Conservation (phyloP, 1,284 basidiomycete species). For the Omphalotus olearius region DNA sequence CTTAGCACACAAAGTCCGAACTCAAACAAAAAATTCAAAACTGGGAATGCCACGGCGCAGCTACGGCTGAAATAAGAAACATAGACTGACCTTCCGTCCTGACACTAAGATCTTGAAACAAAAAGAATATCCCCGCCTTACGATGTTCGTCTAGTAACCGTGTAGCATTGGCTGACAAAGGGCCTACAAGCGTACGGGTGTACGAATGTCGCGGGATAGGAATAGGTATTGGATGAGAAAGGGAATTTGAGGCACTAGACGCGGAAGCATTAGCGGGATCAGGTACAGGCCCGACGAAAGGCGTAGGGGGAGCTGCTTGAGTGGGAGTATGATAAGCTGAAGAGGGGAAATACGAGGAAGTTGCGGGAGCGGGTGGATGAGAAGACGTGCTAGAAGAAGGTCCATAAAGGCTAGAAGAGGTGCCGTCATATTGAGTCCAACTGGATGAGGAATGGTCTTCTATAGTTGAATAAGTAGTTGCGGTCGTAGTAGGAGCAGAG, state of each 20-base stretch:
- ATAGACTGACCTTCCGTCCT: conserved; percentile 63
- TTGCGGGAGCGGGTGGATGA: not conserved
- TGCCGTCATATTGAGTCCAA: not conserved
- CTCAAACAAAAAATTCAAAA: conserved; percentile 4
- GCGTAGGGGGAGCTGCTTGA: not conserved
- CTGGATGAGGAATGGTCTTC: conserved; percentile 29
- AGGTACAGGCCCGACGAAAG: too few species aligned
- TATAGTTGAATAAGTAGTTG: conserved; percentile 22
- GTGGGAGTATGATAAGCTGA: not conserved
- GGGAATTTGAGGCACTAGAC: not conserved
- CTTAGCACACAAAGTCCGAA: not conserved
- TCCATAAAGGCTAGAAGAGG: not conserved
- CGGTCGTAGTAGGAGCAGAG: conserved; percentile 4
- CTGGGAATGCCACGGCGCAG: conserved; percentile 8
- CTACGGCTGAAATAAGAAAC: not conserved
- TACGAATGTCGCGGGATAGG: conserved; percentile 59
- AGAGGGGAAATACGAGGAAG: not conserved
- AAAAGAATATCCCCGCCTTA: conserved; percentile 81
- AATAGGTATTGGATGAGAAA: not conserved
- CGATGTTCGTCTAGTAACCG: conserved; percentile 80
- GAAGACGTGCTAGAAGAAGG: conserved; percentile 2
- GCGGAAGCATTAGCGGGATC: too few species aligned
- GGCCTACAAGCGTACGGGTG: conserved; percentile 85
- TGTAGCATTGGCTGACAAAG: conserved; percentile 80
- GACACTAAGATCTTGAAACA: conserved; percentile 84